Evolutionary conservation across 2,329 filamentous ascomycete genomes (phyloP), one percentile per base, ranked within the genome.

Genomic region (Acephala macrosclerotiorum): DNA sequence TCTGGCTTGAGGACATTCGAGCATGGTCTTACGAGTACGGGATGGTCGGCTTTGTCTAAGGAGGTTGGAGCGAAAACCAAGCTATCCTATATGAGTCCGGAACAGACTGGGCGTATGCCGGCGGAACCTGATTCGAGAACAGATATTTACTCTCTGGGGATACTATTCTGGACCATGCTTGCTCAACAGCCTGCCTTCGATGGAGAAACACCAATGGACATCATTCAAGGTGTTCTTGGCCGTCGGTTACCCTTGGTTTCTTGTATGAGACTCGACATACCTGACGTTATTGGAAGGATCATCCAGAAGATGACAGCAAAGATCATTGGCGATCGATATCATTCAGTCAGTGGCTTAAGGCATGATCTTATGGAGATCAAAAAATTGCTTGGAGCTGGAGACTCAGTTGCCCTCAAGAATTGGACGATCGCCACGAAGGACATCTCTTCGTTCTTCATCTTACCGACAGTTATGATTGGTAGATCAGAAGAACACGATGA

Each of bases 281-380:
- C 95, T 0, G 92, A 96, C 65, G 90, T 91, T 8, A 82, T 97
- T 49, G 91, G 91, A 0, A 86, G 87, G 36, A 91, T 97, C 51
- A 93, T 98, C 47, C 91, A 95, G 75, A 96, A 94, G 76, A 97
- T 96, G 86, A 97, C 94, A 0, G 89, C 93, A 66, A 97, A 96
- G 78, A 91, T 90, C 66, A 92, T 97, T 57, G 87, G 89, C 64
- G 94, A 97, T 65, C 88, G 95, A 16, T 98, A 97, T 76, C 91
- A 97, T 73, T 97, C 93, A 6, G 91, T 92, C 0, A 94, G 92
- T 65, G 94, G 95, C 1, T 84, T 97, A 65, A 93, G 93, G 70
- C 85, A 92, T 74, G 95, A 98, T 76, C 80, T 98, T 58, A 79
- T 89, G 60, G 85, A 89, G 72, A 89, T 97, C 5, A 89, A 92